Conservation (phyloP, 352 stramenopile species). For the Phytopythium montanum region DNA sequence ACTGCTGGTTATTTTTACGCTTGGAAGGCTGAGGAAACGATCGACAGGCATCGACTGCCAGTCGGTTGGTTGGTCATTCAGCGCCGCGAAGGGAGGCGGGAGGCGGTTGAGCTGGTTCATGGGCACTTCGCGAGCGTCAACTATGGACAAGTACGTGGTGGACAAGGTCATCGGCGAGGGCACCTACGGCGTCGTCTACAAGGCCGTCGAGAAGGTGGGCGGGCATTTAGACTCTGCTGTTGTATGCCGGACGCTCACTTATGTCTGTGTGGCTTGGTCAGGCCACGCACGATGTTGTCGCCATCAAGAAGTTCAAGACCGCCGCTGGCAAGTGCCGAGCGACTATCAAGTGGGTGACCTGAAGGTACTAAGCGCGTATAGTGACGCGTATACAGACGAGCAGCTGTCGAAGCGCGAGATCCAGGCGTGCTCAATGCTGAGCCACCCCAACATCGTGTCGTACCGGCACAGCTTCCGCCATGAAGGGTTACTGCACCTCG, state of each 20-base stretch:
- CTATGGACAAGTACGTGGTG: slow-evolving; percentile 83
- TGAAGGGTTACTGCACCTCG: slow-evolving; percentile 68
- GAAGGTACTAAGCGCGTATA: background rate
- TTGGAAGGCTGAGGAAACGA: background rate
- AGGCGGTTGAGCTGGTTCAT: background rate
- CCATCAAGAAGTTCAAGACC: slow-evolving; percentile 86
- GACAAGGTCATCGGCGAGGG: slow-evolving; percentile 83
- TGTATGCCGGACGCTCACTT: too few relatives aligned
- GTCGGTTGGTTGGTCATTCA: background rate
- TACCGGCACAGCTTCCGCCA: slow-evolving; percentile 81
- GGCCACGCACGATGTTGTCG: slow-evolving; percentile 60
- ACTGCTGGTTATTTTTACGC: background rate
- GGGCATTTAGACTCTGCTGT: background rate
- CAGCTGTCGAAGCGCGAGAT: slow-evolving; percentile 77
- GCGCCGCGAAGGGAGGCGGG: background rate
- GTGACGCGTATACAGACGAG: slow-evolving; percentile 38
- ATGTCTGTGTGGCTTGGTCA: slow-evolving; percentile 13
- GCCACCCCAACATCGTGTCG: slow-evolving; percentile 73
- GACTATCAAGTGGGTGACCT: background rate
- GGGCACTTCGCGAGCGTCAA: background rate
- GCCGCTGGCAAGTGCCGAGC: slow-evolving; percentile 26
- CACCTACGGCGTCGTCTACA: slow-evolving; percentile 82
- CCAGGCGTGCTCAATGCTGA: slow-evolving; percentile 81
- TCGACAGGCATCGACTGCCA: slow-evolving; percentile 1
- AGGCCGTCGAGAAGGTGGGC: slow-evolving; percentile 68